Conservation (phyloP, 495 filamentous ascomycete species). For the Haplographium delicatum region DNA sequence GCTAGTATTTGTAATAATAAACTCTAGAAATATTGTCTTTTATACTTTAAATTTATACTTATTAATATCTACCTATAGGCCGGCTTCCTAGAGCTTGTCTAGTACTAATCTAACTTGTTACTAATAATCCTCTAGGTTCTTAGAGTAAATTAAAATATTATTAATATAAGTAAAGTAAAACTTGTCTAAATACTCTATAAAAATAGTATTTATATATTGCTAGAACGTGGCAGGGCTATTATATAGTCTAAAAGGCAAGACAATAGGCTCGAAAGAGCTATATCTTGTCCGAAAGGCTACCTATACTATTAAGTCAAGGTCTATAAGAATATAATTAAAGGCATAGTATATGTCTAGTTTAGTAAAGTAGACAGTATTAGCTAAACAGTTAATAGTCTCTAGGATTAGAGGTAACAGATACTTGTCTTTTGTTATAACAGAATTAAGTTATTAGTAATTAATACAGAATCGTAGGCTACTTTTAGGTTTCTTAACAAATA, state of each 20-base stretch:
- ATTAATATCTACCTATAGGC: neutral
- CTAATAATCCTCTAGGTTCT: neutral
- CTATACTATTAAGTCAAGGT: slow-evolving; percentile 27
- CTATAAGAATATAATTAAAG: slow-evolving; percentile 35
- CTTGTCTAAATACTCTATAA: slow-evolving; percentile 17
- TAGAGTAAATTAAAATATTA: slow-evolving; percentile 30
- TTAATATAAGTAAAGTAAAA: slow-evolving; percentile 30
- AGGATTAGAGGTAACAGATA: slow-evolving; percentile 42
- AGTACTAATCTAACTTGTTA: slow-evolving; percentile 6
- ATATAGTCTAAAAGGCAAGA: slow-evolving; percentile 30
- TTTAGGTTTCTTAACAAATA: slow-evolving; percentile 33
- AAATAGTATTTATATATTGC: slow-evolving; percentile 24
- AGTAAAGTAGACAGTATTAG: slow-evolving; percentile 31
- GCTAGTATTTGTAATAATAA: too few relatives aligned
- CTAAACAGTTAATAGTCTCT: slow-evolving; percentile 31
- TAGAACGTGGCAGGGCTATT: slow-evolving; percentile 30
- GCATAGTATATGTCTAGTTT: slow-evolving; percentile 39
- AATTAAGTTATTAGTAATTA: slow-evolving; percentile 40
- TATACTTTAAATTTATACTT: too few relatives aligned
- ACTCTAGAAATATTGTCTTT: too few relatives aligned
- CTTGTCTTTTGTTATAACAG: slow-evolving; percentile 35
- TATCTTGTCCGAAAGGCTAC: slow-evolving; percentile 30
- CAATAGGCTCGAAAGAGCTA: slow-evolving; percentile 25
- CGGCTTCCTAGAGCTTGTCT: neutral
- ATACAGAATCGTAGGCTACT: slow-evolving; percentile 40